These are phyloP conservation scores for Yamadazyma akitaensis DNA, from an alignment of 805 yeast species.

Conservation along the genomic window DNA sequence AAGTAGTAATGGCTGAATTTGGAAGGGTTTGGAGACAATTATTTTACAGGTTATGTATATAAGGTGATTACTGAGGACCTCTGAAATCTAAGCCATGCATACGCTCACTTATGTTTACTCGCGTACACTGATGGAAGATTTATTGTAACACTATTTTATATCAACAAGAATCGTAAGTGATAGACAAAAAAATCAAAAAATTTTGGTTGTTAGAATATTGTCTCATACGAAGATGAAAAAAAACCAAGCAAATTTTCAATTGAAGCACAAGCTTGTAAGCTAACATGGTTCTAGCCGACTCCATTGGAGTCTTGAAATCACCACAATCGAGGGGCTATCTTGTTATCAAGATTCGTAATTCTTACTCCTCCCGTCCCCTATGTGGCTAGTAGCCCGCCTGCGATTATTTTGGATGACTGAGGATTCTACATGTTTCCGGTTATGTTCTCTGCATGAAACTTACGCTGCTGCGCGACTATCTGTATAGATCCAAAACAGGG, in stretches of 20 bases:
- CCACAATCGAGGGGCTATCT: too few species aligned
- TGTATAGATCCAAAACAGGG: background rate
- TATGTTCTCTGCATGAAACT: background rate
- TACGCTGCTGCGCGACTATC: background rate
- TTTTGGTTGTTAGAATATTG: background rate
- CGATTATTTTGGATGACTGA: background rate
- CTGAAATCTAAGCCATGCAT: background rate
- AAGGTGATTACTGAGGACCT: background rate
- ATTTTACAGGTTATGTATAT: background rate
- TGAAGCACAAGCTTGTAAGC: too few species aligned
- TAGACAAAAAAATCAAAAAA: too few species aligned
- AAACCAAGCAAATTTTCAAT: too few species aligned
- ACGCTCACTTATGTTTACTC: background rate
- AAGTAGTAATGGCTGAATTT: background rate
- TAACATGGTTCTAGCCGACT: too few species aligned
- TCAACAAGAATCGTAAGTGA: too few species aligned
- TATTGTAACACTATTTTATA: background rate
- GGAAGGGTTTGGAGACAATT: background rate
- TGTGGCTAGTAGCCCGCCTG: background rate
- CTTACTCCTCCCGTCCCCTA: too few species aligned
- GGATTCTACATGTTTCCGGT: background rate
- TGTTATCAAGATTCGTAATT: too few species aligned
- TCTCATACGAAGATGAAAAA: too few species aligned
- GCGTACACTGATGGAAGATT: background rate
- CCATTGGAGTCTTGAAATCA: too few species aligned